A percentile compares a stretch with the other conserved stretches of the same genome.
These are phyloP conservation scores for Rhizoclosmatium globosum DNA, from an alignment of 192 early-diverging fungal species.

Conservation along the genomic window DNA sequence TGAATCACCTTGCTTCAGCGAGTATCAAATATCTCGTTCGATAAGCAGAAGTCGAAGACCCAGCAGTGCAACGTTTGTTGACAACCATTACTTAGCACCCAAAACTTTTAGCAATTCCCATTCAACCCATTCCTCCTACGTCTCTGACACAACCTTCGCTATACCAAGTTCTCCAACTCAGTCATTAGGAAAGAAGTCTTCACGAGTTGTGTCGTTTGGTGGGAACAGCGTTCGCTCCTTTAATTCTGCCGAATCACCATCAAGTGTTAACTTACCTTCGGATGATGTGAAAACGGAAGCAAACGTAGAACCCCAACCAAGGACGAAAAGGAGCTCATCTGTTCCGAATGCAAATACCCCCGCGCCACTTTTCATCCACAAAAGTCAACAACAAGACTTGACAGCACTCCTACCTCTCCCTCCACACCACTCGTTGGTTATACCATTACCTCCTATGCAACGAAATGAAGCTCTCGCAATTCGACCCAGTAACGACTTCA, in stretches of 20 bases:
- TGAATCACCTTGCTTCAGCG: background rate
- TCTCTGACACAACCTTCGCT: background rate
- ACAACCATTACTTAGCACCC: too few relatives aligned
- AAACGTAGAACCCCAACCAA: too few relatives aligned
- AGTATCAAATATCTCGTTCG: background rate
- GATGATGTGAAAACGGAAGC: too few relatives aligned
- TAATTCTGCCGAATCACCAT: conserved; percentile 10
- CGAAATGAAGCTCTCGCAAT: conserved; percentile 15
- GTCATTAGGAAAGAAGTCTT: background rate
- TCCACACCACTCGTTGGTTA: conserved; percentile 1
- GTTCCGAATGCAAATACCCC: background rate
- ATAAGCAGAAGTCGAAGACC: background rate
- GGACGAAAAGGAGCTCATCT: background rate
- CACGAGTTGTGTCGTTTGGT: conserved; percentile 24
- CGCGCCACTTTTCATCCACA: background rate
- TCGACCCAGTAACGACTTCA: conserved; percentile 31
- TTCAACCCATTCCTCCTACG: background rate
- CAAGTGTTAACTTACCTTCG: background rate
- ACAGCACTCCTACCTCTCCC: conserved; percentile 19
- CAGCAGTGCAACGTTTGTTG: background rate
- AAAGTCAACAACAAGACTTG: background rate
- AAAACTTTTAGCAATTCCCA: too few relatives aligned
- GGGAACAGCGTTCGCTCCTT: conserved; percentile 28
- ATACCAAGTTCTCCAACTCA: background rate
- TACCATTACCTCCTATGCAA: background rate